Base-by-base conservation (phyloP, 2,329 filamentous ascomycete genomes). In the Fusarium continuum region DNA sequence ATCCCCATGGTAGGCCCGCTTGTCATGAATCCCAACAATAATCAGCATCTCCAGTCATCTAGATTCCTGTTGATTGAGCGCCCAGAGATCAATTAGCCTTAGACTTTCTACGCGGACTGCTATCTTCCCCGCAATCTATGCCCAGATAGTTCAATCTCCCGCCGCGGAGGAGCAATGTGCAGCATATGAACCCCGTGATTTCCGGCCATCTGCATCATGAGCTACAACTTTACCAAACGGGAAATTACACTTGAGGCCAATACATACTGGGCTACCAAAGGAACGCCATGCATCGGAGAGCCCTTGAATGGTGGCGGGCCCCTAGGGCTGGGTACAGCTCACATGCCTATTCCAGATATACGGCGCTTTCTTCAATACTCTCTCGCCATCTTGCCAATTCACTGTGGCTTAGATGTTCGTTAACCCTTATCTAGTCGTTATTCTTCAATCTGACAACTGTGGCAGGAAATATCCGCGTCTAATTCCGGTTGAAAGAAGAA, bases 41-140 rank as follows among this genome's bases (percentile, higher is more conserved):
- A 20, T 19, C 26, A 29, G 26, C 25, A 28, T 25, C 25, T 22
- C 19, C 32, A 26, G 32, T 39, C 28, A 19, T 16, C 5, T 31
- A 16, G 25, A 28, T 23, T 38, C 9, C 10, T 17, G 17, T 26
- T 19, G 14, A 13, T 45, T 9, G 25, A 41, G 14, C 16, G 22
- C n/a, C 4, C 22, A 34, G 35, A 28, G 29, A 31, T 19, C 26
- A 20, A 41, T 25, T 28, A 25, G 43, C 35, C 32, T 49, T 25
- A 31, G 22, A n/a, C 28, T 17, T 34, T 54, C 19, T 25, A 23
- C 28, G 19, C 38, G 22, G 31, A 32, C 38, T 46, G 11, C 20
- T 46, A 14, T 40, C 47, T 43, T 65, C 61, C 62, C 62, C 62
- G 35, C 62, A 45, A 43, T 65, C 52, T 20, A 25, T 46, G 46